Base-by-base conservation (phyloP, 495 filamentous ascomycete species). In the Annulohypoxylon bovei region DNA sequence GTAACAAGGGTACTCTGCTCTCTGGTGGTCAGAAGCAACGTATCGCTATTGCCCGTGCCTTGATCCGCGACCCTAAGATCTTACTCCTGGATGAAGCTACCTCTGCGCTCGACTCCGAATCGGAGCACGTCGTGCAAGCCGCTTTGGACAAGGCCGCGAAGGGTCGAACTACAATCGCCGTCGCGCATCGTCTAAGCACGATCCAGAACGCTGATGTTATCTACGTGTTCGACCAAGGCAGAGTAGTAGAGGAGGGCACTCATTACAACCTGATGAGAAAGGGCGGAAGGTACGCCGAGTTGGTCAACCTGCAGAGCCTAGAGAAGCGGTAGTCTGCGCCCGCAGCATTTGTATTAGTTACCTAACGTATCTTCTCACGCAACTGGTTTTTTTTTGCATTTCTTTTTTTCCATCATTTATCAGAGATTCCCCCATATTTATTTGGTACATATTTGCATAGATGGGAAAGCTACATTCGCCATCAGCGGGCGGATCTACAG, bases 21-120 rank as follows among this genome's bases (percentile, higher is more conserved):
- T 93, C 90, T 6, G 92, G 93, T 37, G 93, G 93, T 4, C 93
- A 96, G 77, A 93, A 93, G 71, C 93, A 96, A 75, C 89, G 93
- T 49, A 86, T 96, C 3, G 91, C 91, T 6, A 91, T 84, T 42
- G 92, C 92, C 23, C 83, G 90, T 16, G 92, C 93, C 33, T 80
- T 95, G 40, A 83, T 92, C 49, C 84, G 93, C 42, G 83, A 91
- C 76, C 88, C 92, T 53, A 87, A 89, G 78, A 59, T 82, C 67
- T 6, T 82, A 52, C 86, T 95, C 3, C 83, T 96, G 1, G 93
- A 96, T 64, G 93, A 96, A 78, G 93, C 93, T 4, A 96, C 93
- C 6, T 91, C 88, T 8, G 91, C 91, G 4, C 83, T 96, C 2
- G 93, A 96, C 80, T 91, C 89, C 0, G 91, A 94, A 73, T 91